Base-by-base conservation (phyloP, 164 flowering plant species). In the Vitis labrusca region DNA sequence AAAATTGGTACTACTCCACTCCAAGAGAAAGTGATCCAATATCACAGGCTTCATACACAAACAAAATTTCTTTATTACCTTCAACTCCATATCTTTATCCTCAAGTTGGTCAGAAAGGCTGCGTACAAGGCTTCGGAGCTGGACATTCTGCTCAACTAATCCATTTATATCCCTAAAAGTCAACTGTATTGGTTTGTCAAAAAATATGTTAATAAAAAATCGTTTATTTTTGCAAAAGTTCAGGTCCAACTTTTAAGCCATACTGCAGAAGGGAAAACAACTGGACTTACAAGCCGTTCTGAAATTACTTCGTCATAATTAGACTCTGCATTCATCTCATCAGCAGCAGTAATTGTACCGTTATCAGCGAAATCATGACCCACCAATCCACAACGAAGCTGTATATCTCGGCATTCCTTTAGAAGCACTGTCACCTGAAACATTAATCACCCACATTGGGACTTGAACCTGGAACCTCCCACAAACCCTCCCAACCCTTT, bases 131-230 rank as follows among this genome's bases (percentile, higher is more conserved):
- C 91, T 86, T 14, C 97, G 89, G 12, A 96, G 89, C 73, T 90
- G 85, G 54, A 88, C 97, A 87, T 95, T 95, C 82, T 96, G 99
- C 84, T 89, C 98, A 59, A 96, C 97, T 72, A 96, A 74, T 63
- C 91, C 97, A 81, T 84, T 90, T 72, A 96, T 91, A 71, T 90
- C 97, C 77, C 82, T 92, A 65, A 90, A 94, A 9, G 89, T 88
- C 76, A 92, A 77, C 95, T 92, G 88, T 71, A 58, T 49, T 12
- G n/a, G 47, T 17, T 7, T 5, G n/a, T 23, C 61, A 44, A 12
- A 47, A 13, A 56, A 30, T 37, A 37, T 37, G 59, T n/a, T 6
- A 55, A 15, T 2, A 50, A 12, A 30, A 32, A 47, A 15, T 57
- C 1, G 44, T 27, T 50, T 47, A 9, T 6, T n/a, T 8, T 23